These are phyloP conservation scores for Tolypocladium paradoxum DNA, from an alignment of 2,329 filamentous ascomycete genomes.

Conservation along the genomic window DNA sequence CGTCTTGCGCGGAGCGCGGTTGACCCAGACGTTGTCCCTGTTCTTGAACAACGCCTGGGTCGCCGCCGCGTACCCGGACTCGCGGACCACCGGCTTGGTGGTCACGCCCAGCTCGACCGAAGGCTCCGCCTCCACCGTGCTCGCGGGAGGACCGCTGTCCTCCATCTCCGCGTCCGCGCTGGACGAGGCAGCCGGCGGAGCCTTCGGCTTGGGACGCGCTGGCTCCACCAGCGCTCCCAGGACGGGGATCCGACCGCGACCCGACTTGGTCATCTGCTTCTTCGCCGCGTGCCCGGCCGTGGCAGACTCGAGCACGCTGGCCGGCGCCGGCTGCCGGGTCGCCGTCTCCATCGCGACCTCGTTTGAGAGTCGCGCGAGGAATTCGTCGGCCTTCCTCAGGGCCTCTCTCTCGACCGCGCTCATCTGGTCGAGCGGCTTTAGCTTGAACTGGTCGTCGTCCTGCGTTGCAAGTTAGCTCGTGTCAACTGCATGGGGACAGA, in stretches of 20 bases:
- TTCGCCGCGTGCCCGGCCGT: neutral
- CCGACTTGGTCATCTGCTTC: neutral
- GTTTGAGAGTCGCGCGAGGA: neutral
- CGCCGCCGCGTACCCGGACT: neutral
- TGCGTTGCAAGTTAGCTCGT: neutral
- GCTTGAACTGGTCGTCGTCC: neutral
- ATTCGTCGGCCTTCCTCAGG: conserved; percentile 1
- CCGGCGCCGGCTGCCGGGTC: neutral
- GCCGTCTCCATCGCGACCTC: neutral
- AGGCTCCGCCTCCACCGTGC: neutral
- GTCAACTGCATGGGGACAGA: too few species aligned
- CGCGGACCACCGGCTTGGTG: neutral
- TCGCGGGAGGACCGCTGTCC: neutral
- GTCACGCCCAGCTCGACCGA: neutral
- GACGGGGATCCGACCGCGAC: neutral
- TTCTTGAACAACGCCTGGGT: conserved; percentile 8
- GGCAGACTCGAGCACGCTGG: neutral
- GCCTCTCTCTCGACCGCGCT: neutral
- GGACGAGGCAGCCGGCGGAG: neutral
- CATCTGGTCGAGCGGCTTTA: neutral
- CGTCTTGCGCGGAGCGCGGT: conserved; percentile 7
- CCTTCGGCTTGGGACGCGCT: neutral
- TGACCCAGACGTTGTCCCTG: conserved; percentile 11
- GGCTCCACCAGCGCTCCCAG: neutral
- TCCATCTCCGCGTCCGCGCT: neutral